phyloP scores from a whole-genome alignment of 495 filamentous ascomycete species.

The Aspergillus egyptiacus region DNA sequence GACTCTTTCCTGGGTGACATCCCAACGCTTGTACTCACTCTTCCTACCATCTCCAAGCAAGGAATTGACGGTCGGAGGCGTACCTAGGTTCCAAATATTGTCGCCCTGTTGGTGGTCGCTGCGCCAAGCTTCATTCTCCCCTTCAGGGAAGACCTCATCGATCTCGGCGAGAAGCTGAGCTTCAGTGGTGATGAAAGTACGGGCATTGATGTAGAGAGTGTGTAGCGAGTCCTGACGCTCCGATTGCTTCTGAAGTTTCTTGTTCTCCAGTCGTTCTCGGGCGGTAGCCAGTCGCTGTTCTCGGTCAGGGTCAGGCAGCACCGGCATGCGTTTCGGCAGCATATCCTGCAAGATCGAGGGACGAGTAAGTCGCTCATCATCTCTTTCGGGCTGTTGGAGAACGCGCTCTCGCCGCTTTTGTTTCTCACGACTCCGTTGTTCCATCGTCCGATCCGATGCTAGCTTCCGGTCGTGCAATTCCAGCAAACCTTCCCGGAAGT shows the following conservation, averaged over 20 bases:
- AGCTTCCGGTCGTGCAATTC: constrained; percentile 54
- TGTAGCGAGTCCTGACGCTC: constrained; percentile 48
- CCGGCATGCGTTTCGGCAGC: constrained; percentile 29
- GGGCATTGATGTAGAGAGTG: constrained; percentile 58
- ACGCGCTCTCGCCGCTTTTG: constrained; percentile 38
- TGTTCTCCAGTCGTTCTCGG: constrained; percentile 30
- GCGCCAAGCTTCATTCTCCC: constrained; percentile 43
- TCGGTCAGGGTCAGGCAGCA: constrained; percentile 44
- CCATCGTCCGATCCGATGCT: constrained; percentile 32
- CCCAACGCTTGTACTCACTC: constrained; percentile 34
- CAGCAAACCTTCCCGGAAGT: constrained; percentile 57
- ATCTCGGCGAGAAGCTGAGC: constrained; percentile 55
- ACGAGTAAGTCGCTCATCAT: constrained; percentile 57
- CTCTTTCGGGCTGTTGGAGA: constrained; percentile 46
- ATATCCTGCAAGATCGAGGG: constrained; percentile 43
- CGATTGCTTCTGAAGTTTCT: constrained; percentile 32
- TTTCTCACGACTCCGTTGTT: constrained; percentile 30
- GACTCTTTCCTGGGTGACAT: constrained; percentile 50
- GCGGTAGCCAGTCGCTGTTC: constrained; percentile 41
- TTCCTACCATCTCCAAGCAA: constrained; percentile 30
- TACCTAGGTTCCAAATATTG: constrained; percentile 55
- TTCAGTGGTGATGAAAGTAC: constrained; percentile 59
- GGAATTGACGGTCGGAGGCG: constrained; percentile 45
- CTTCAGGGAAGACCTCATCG: constrained; percentile 53
- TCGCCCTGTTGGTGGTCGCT: constrained; percentile 37